phyloP scores from a whole-genome alignment of 345 rosid genomes.

The Physaria fendleri region DNA sequence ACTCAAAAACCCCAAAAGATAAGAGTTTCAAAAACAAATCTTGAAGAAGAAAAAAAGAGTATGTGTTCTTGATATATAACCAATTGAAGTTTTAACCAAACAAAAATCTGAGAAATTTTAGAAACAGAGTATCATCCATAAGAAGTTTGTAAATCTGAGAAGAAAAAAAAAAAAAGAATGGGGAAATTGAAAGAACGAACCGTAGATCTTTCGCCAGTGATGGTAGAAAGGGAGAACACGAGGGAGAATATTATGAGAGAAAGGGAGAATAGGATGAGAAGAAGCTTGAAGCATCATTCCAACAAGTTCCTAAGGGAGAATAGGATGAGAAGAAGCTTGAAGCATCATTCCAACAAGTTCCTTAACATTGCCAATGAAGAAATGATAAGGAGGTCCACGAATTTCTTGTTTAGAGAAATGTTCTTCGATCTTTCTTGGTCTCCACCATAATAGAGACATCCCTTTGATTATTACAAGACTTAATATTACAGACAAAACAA shows the following conservation, averaged over 20 bases:
- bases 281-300: slow-evolving; percentile 90
- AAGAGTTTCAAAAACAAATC: not conserved
- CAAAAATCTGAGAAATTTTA: not conserved
- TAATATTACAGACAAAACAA: slow-evolving; percentile 30
- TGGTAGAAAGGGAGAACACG: slow-evolving; percentile 90
- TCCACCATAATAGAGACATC: slow-evolving; percentile 74
- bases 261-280: slow-evolving; percentile 90
- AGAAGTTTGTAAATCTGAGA: slow-evolving; percentile 1
- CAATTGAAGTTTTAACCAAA: not conserved
- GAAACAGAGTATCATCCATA: slow-evolving; percentile 13
- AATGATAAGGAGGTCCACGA: slow-evolving; percentile 92
- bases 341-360: slow-evolving; percentile 88
- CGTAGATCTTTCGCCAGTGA: slow-evolving; percentile 95
- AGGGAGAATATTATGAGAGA: slow-evolving; percentile 97
- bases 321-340: slow-evolving; percentile 85
- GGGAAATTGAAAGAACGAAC: slow-evolving; percentile 25
- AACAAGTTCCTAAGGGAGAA: slow-evolving; percentile 82
- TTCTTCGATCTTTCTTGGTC: slow-evolving; percentile 78
- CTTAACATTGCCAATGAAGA: slow-evolving; percentile 91
- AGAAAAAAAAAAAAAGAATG: too few species aligned
- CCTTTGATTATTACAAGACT: slow-evolving; percentile 39
- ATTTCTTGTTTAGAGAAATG: slow-evolving; percentile 97
- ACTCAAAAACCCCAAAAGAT: not conserved
- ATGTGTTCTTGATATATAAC: not conserved
- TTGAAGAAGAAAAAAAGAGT: not conserved